These are phyloP conservation scores for Colletotrichum cuscutae DNA, from an alignment of 2,329 filamentous ascomycete species.

Conservation along the genomic window DNA sequence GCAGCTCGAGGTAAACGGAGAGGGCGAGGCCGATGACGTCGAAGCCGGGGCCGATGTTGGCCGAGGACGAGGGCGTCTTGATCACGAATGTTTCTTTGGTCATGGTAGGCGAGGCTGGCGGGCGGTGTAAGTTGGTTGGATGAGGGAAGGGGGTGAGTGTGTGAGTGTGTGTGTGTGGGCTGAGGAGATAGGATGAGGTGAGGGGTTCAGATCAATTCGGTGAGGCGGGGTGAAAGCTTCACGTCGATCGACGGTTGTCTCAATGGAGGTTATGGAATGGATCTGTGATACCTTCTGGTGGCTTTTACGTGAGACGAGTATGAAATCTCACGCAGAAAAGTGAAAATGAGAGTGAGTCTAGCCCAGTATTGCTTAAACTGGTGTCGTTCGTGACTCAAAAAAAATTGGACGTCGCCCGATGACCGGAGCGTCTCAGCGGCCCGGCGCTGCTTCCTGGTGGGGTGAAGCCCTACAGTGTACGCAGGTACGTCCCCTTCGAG, in stretches of 20 bases:
- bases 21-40: conserved; percentile 97
- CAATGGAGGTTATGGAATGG: background rate
- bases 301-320: background rate
- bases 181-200: background rate
- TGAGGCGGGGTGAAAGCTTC: background rate
- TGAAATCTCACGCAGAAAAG: background rate
- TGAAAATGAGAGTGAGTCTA: conserved; percentile 13
- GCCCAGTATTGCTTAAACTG: background rate
- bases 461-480: conserved; percentile 14
- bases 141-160: background rate
- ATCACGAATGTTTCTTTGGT: conserved; percentile 73
- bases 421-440: conserved; percentile 24
- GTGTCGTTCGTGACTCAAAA: conserved; percentile 27
- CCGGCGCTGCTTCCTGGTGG: conserved; percentile 8
- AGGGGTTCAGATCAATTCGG: background rate
- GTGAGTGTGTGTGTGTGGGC: background rate
- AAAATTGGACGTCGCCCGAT: conserved; percentile 28
- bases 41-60: conserved; percentile 97
- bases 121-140: conserved; percentile 23
- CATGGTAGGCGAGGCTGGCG: background rate
- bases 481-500: background rate
- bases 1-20: conserved; percentile 91
- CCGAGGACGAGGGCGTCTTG: conserved; percentile 91
- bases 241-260: background rate
- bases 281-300: background rate